Evolutionary conservation across 768 basidiomycete genomes (phyloP).

Genomic region (Termitomyces sp.): DNA sequence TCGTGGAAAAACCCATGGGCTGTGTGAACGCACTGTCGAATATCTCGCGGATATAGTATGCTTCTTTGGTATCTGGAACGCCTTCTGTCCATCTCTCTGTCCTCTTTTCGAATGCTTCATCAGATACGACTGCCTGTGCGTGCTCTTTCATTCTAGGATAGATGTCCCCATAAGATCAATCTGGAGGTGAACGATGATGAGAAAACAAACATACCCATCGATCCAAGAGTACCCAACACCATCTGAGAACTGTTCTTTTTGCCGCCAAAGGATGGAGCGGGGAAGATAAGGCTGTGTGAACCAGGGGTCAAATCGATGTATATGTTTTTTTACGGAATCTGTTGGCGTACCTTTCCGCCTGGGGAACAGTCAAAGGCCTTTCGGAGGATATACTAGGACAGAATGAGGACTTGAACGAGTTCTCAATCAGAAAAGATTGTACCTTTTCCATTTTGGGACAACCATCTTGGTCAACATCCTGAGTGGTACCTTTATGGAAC

Average conservation of each 20-base stretch:
- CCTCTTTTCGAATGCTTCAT: constrained; percentile 73
- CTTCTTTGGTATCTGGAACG: constrained; percentile 95
- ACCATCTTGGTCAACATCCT: constrained; percentile 80
- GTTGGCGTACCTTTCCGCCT: constrained; percentile 56
- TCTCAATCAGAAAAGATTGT: background rate
- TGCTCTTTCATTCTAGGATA: constrained; percentile 79
- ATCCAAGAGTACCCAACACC: constrained; percentile 99
- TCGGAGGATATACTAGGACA: constrained; percentile 78
- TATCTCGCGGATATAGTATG: constrained; percentile 86
- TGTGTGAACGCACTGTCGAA: constrained; percentile 62
- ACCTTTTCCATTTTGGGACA: constrained; percentile 96
- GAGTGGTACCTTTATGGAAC: constrained; percentile 76
- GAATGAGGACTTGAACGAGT: background rate
- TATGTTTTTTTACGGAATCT: background rate
- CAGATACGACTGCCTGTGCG: constrained; percentile 68
- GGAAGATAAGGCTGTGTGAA: constrained; percentile 79
- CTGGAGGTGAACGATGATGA: background rate
- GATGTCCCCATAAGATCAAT: constrained; percentile 1
- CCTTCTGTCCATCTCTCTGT: constrained; percentile 71
- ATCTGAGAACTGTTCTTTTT: constrained; percentile 99
- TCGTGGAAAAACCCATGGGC: background rate
- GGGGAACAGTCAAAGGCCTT: constrained; percentile 91
- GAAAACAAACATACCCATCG: constrained; percentile 60
- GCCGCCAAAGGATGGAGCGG: constrained; percentile 91
- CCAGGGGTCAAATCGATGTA: constrained; percentile 3